Conservation (phyloP, 495 filamentous ascomycete genomes). For the Penicillium flavigenum region DNA sequence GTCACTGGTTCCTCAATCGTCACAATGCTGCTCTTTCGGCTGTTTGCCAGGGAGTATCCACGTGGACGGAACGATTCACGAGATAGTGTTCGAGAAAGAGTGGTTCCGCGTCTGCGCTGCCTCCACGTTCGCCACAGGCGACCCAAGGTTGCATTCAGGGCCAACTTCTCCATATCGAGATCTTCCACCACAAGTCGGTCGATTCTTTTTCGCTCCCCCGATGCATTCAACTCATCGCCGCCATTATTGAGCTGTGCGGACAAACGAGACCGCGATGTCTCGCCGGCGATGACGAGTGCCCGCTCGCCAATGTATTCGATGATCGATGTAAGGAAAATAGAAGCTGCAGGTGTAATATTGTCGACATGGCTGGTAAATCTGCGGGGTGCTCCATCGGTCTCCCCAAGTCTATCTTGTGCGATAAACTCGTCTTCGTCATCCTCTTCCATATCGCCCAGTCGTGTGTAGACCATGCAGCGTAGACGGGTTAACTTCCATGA, state of each 20-base stretch:
- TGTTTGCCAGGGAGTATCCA: constrained; percentile 27
- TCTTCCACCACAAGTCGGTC: constrained; percentile 82
- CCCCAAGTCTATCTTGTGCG: constrained; percentile 64
- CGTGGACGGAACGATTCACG: constrained; percentile 48
- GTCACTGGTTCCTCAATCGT: constrained; percentile 37
- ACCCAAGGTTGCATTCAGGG: constrained; percentile 81
- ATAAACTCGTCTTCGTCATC: constrained; percentile 91
- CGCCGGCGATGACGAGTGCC: constrained; percentile 79
- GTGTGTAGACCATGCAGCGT: constrained; percentile 97
- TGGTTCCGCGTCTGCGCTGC: constrained; percentile 61
- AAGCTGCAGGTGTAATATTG: constrained; percentile 84
- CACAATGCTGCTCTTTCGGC: constrained; percentile 42
- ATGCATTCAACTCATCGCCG: constrained; percentile 19
- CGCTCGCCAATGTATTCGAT: constrained; percentile 94
- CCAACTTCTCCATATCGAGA: constrained; percentile 88
- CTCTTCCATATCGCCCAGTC: constrained; percentile 94
- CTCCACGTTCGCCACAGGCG: constrained; percentile 95
- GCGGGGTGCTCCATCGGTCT: constrained; percentile 46
- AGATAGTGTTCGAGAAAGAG: constrained; percentile 39
- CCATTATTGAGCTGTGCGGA: constrained; percentile 34
- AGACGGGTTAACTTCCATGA: constrained; percentile 91
- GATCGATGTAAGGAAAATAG: constrained; percentile 93
- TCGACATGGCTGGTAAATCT: constrained; percentile 59
- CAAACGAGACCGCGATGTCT: constrained; percentile 77
- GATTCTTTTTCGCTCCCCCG: constrained; percentile 32